Conservation (phyloP, 2,329 filamentous ascomycete genomes). For the Xylaria polymorpha region DNA sequence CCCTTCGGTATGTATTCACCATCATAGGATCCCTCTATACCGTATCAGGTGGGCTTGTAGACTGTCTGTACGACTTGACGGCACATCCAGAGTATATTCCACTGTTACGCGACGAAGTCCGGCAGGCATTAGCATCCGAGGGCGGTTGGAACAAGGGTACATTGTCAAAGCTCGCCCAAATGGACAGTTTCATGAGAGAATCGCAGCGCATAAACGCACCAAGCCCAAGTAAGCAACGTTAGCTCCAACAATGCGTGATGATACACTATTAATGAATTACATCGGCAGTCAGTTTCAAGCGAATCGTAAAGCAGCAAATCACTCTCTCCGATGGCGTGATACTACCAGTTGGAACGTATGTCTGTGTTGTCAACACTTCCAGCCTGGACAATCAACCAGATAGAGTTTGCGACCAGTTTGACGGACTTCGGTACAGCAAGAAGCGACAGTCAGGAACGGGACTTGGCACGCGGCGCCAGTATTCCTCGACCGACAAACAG, state of each 20-base stretch:
- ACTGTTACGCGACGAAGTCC: constrained; percentile 1
- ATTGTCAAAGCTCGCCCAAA: neutral
- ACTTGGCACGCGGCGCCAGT: neutral
- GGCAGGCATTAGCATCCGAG: neutral
- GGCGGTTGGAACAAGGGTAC: neutral
- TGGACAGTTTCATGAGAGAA: constrained; percentile 2
- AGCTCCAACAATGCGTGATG: neutral
- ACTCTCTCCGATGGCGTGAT: neutral
- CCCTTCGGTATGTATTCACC: constrained; percentile 1
- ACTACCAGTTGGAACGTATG: neutral
- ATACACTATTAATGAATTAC: neutral
- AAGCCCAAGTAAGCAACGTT: neutral
- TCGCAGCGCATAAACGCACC: neutral
- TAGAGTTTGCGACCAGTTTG: neutral
- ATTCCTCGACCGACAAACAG: constrained; percentile 3
- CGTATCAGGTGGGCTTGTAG: neutral
- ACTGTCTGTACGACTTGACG: constrained; percentile 1
- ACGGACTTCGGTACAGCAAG: neutral
- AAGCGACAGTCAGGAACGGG: neutral
- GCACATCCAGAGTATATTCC: constrained; percentile 4
- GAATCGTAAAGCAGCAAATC: neutral
- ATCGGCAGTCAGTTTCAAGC: neutral
- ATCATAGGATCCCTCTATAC: constrained; percentile 1
- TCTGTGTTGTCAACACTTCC: neutral
- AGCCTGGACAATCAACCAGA: neutral